phyloP scores from a whole-genome alignment of 257 asterid genomes.

The Solanum arcanum region DNA sequence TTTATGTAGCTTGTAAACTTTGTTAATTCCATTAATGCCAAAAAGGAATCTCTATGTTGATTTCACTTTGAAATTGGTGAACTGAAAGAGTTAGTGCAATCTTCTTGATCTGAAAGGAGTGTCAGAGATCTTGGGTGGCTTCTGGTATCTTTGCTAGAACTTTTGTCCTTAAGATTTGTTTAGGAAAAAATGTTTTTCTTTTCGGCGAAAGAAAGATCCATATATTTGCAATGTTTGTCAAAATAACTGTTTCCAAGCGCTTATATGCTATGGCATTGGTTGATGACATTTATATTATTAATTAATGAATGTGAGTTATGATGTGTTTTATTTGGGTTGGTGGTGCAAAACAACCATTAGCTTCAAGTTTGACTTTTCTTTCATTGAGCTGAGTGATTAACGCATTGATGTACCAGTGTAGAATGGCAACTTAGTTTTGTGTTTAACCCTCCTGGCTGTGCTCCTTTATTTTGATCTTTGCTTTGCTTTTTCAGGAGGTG shows the following conservation, averaged over 20 bases:
- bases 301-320: not conserved
- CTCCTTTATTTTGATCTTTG: constrained; percentile 6
- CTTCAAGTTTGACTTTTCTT: not conserved
- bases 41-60: not conserved
- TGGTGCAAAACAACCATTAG: not conserved
- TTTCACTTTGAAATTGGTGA: not conserved
- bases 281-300: not conserved
- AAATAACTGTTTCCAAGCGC: not conserved
- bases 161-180: not conserved
- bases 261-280: not conserved
- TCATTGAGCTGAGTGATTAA: not conserved
- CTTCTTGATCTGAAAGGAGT: not conserved
- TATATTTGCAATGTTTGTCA: not conserved
- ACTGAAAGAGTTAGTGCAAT: not conserved
- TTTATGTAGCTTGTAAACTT: not conserved
- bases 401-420: not conserved
- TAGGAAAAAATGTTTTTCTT: not conserved
- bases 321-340: not conserved
- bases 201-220: not conserved
- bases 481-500: constrained; percentile 21
- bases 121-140: not conserved
- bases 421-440: not conserved
- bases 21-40: not conserved
- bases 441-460: not conserved
- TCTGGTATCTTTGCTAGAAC: not conserved